These are phyloP conservation scores for Apiospora pterosperma DNA, from an alignment of 2,329 filamentous ascomycete species.

Conservation along the genomic window DNA sequence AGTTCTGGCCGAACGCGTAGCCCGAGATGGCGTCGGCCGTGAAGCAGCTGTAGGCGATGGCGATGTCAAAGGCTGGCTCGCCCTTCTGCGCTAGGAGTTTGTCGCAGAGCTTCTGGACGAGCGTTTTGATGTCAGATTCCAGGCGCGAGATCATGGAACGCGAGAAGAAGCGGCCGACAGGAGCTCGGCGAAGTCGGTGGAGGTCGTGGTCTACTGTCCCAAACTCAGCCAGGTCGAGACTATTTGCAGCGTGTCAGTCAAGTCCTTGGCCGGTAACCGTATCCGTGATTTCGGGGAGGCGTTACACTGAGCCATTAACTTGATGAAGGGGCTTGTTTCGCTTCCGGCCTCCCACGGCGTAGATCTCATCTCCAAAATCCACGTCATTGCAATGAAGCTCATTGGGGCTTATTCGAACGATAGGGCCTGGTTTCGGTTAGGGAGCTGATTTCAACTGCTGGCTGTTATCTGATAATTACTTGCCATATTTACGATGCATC, in stretches of 20 bases:
- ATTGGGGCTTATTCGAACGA: slow-evolving; percentile 6
- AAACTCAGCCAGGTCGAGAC: background rate
- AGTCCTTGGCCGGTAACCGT: background rate
- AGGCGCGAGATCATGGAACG: slow-evolving; percentile 27
- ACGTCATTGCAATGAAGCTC: slow-evolving; percentile 6
- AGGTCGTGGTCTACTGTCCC: slow-evolving; percentile 20
- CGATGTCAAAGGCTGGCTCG: background rate
- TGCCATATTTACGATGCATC: slow-evolving; percentile 37
- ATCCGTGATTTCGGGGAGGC: too few species aligned
- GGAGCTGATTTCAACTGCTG: background rate
- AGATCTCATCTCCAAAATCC: slow-evolving; percentile 5
- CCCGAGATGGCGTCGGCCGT: slow-evolving; percentile 34
- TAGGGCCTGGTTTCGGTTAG: background rate
- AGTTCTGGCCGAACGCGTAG: slow-evolving; percentile 34
- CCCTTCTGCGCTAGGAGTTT: slow-evolving; percentile 24
- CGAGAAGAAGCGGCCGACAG: slow-evolving; percentile 24
- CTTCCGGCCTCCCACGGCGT: slow-evolving; percentile 4
- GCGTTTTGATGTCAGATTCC: slow-evolving; percentile 16
- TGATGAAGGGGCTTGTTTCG: slow-evolving; percentile 3
- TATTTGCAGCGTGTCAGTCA: background rate
- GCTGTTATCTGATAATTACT: background rate
- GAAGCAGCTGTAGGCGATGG: slow-evolving; percentile 21
- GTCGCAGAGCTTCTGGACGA: slow-evolving; percentile 12
- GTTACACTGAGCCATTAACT: slow-evolving; percentile 1
- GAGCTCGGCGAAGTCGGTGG: slow-evolving; percentile 19